Evolutionary conservation across 768 basidiomycete genomes (phyloP).

Genomic region (Lactarius psammicola): DNA sequence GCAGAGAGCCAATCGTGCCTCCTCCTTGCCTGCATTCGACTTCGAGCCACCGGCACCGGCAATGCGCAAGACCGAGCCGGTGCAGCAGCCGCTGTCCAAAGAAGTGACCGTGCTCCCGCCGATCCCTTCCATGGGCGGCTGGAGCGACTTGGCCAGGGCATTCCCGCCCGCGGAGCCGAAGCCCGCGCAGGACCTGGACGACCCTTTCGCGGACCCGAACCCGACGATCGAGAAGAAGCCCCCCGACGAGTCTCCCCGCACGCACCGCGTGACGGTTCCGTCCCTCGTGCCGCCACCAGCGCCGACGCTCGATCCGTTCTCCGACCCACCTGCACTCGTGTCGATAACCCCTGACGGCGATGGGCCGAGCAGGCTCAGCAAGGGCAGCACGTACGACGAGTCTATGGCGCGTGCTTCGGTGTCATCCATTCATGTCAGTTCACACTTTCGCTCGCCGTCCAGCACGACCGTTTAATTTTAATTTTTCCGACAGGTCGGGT

Average conservation of each 20-base stretch:
- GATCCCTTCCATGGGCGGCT: neutral
- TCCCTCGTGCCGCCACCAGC: neutral
- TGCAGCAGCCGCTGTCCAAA: neutral
- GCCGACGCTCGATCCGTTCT: slow-evolving; percentile 8
- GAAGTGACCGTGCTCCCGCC: neutral
- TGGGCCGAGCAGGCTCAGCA: slow-evolving; percentile 7
- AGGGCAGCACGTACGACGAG: neutral
- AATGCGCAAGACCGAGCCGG: neutral
- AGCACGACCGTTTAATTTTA: neutral
- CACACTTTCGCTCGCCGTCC: neutral
- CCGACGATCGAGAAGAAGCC: neutral
- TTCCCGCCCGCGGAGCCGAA: too few species aligned
- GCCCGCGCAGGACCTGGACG: neutral
- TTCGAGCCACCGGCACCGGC: neutral
- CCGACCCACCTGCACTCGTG: slow-evolving; percentile 1
- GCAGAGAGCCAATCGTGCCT: neutral
- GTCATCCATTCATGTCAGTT: slow-evolving; percentile 3
- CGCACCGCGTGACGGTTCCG: neutral
- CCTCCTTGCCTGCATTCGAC: neutral
- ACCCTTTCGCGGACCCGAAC: slow-evolving; percentile 7
- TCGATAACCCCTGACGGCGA: neutral
- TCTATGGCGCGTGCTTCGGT: neutral
- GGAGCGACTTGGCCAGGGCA: too few species aligned
- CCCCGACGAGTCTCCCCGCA: neutral
- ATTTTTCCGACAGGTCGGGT: slow-evolving; percentile 42